Evolutionary conservation across 1,284 basidiomycete species (phyloP).

Genomic region (Rhodotorula sp.): DNA sequence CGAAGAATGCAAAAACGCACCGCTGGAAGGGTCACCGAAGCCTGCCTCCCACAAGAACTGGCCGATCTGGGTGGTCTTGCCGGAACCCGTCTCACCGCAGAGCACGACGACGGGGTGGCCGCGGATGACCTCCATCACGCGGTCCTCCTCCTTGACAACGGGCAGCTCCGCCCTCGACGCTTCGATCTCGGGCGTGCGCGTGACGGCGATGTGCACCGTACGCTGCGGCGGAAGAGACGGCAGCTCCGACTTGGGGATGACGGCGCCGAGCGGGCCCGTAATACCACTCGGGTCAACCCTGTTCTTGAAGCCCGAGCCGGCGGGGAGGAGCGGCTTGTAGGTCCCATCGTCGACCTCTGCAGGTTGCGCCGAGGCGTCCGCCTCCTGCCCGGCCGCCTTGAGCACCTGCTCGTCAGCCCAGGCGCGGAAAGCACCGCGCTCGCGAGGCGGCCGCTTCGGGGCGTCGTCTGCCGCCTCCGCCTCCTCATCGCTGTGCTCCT

Average conservation of each 20-base stretch:
- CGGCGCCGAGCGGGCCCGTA: constrained; percentile 63
- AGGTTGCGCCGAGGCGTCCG: constrained; percentile 18
- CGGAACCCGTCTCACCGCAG: constrained; percentile 88
- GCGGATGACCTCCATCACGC: constrained; percentile 87
- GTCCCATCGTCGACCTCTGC: constrained; percentile 30
- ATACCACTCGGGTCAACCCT: constrained; percentile 68
- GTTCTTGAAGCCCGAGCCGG: constrained; percentile 53
- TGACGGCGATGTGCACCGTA: constrained; percentile 63
- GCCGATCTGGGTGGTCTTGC: constrained; percentile 97
- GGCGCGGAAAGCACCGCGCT: constrained; percentile 36
- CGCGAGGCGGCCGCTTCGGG: constrained; percentile 41
- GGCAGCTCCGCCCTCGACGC: constrained; percentile 79
- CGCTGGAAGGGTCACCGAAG: constrained; percentile 66
- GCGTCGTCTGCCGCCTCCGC: constrained; percentile 43
- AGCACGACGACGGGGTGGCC: constrained; percentile 76
- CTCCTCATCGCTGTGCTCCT: constrained; percentile 32
- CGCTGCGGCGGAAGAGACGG: constrained; percentile 39
- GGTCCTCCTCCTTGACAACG: constrained; percentile 89
- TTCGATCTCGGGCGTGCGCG: constrained; percentile 71
- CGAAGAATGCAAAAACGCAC: constrained; percentile 22
- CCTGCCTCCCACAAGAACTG: constrained; percentile 94
- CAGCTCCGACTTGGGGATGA: constrained; percentile 62
- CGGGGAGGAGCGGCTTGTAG: constrained; percentile 44
- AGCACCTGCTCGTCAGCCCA: constrained; percentile 42
- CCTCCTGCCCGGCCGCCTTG: constrained; percentile 30